phyloP scores from a whole-genome alignment of 495 filamentous ascomycete genomes.

The Penicillium lividum region DNA sequence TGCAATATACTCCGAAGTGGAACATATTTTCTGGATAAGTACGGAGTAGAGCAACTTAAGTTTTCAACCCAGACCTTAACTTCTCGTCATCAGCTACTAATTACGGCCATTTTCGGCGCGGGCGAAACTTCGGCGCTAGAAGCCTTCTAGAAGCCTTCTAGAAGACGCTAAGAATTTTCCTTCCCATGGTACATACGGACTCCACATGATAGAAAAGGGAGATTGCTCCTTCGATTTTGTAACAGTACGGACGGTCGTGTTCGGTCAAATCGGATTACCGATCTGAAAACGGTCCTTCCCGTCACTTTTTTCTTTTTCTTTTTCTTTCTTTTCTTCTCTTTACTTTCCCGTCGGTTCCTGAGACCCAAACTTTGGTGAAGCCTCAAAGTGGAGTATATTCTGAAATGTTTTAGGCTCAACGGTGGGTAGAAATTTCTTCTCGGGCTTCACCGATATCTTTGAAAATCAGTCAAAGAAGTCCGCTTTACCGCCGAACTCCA shows the following conservation, averaged over 20 bases:
- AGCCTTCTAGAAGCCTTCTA: slow-evolving; percentile 38
- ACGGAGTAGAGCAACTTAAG: background rate
- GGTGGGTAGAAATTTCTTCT: background rate
- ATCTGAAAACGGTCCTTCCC: background rate
- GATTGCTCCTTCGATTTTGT: slow-evolving; percentile 2
- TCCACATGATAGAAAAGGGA: slow-evolving; percentile 7
- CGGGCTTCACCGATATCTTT: slow-evolving; percentile 1
- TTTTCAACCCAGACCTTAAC: too few relatives aligned
- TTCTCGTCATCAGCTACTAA: too few relatives aligned
- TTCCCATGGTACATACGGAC: slow-evolving; percentile 6
- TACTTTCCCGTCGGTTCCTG: slow-evolving; percentile 16
- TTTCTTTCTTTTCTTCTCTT: background rate
- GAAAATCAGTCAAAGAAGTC: background rate
- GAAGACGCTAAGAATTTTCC: slow-evolving; percentile 34
- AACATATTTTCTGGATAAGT: background rate
- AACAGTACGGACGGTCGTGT: slow-evolving; percentile 1
- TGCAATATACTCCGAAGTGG: background rate
- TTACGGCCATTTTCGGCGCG: background rate
- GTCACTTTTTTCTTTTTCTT: background rate
- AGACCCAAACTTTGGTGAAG: slow-evolving; percentile 3
- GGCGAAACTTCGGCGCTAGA: slow-evolving; percentile 31
- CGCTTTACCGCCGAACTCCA: background rate
- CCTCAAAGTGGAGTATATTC: slow-evolving; percentile 3
- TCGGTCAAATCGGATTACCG: background rate
- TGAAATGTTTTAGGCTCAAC: background rate